Base-by-base conservation (phyloP, 768 basidiomycete genomes). In the Mycena rebaudengoi region DNA sequence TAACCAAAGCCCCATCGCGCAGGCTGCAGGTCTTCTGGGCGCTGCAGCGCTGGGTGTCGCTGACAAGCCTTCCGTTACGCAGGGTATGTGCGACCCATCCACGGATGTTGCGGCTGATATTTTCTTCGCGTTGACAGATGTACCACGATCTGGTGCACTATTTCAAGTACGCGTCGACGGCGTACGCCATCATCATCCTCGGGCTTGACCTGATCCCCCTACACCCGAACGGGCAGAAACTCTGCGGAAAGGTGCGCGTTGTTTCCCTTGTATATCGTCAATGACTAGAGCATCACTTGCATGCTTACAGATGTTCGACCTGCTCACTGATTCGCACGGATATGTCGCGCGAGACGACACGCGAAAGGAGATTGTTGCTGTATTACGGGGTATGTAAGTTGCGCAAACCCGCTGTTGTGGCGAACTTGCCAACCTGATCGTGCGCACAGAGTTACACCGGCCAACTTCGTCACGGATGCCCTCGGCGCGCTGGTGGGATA, bases 261-360 rank as follows among this genome's bases (percentile, higher is more conserved):
- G 16, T 25, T 10, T 62, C 12, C 23, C 58, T 71, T 8, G 40
- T 55, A 18, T 61, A 43, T 43, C n/a, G n/a, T 72, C 69, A 50
- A 49, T 48, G 53, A 25, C 29, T 21, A 39, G 40, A 3, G 13
- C 32, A 37, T 37, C 28, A 33, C 26, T n/a, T n/a, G n/a, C n/a
- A n/a, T n/a, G 5, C 21, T 28, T 43, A 25, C 58, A 83, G 82
- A 79, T 83, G 58, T 73, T 60, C 52, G 69, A 78, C 50, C 33
- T 77, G 2, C 6, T 77, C n/a, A 80, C 80, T 14, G 74, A 77
- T 23, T 78, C 78, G 2, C 79, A 79, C 71, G 83, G 83, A 23
- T 85, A 79, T 53, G 74, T 84, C 25, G 82, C 78, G 1, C 75
- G 81, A 20, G 83, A 84, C 59, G 80, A 84, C 58, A 70, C 64